Base-by-base conservation (phyloP, 805 yeast species). In the Myxozyma vanderwaltii region DNA sequence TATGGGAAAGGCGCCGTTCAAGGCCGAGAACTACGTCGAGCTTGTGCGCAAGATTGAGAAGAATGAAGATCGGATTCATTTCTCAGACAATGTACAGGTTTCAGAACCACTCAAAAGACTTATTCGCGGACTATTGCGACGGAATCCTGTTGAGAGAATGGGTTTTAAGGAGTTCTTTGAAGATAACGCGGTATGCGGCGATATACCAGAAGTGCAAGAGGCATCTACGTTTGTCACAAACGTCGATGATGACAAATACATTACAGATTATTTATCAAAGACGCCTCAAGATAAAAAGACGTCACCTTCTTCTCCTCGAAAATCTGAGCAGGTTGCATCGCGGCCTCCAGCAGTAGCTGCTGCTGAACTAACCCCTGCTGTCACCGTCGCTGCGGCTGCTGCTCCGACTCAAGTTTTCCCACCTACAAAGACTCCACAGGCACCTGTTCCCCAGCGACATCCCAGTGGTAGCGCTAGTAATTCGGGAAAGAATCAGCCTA, bases 1-100 rank as follows among this genome's bases (percentile, higher is more conserved):
- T 12, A 91, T 89, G 31, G 98, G 98, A n/a, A 87, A 82, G 72
- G 97, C 99, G 1, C 99, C 99, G 0, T 94, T 91, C 72, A 84
- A 88, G 65, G 98, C 99, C 2, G 84, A 88, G 3, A 94, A 94
- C 71, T 98, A 92, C 72, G 85, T 94, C 63, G 97, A 92, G 71
- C 79, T 94, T 56, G 81, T 89, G 69, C 86, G 88, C 72, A 89
- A 86, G 69, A 94, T 94, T 66, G 96, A 91, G 71, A 84, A 82
- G 68, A 81, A 89, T 0, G 86, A 87, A 63, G 96, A 91, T 74
- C 78, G 77, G 52, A 90, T 94, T 44, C 76, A 80, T 29, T 91
- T 92, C 71, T 96, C 97, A 2, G 75, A 82, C 1, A 82, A 87
- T 2, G 81, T 83, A 63, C 82, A 86, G 7, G 79, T 81, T 40